Conservation (phyloP, 805 yeast species). For the Sungouiella thailandica region DNA sequence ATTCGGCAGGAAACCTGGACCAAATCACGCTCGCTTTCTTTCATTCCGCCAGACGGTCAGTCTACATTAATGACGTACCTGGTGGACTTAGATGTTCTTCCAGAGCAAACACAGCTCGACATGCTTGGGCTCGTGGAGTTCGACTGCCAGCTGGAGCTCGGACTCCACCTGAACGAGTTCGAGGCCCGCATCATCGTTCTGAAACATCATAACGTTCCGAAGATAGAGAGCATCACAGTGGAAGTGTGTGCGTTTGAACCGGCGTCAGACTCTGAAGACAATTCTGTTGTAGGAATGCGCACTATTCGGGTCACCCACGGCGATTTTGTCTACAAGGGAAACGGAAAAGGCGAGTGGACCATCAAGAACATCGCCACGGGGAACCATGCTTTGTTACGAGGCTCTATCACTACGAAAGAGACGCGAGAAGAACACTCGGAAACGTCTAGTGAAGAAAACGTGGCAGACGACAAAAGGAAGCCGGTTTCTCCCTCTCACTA, state of each 20-base stretch:
- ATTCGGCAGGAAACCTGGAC: slow-evolving; percentile 54
- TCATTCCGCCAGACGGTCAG: slow-evolving; percentile 87
- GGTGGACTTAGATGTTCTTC: slow-evolving; percentile 40
- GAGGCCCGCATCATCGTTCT: slow-evolving; percentile 52
- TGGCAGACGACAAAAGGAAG: no score
- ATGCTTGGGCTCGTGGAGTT: slow-evolving; percentile 51
- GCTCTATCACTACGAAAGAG: slow-evolving; percentile 31
- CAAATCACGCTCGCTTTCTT: slow-evolving; percentile 47
- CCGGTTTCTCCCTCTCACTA: slow-evolving; percentile 32
- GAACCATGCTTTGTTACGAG: slow-evolving; percentile 62
- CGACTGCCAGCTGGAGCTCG: slow-evolving; percentile 51
- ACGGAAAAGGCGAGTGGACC: slow-evolving; percentile 62
- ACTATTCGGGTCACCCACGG: slow-evolving; percentile 70
- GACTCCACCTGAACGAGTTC: slow-evolving; percentile 51
- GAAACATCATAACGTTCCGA: slow-evolving; percentile 22
- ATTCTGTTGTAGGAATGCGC: slow-evolving; percentile 32
- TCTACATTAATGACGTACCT: slow-evolving; percentile 59
- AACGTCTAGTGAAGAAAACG: neutral
- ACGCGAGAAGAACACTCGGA: neutral
- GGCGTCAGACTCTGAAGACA: slow-evolving; percentile 11
- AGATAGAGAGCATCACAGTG: slow-evolving; percentile 28
- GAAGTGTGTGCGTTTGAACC: no score
- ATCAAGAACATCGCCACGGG: slow-evolving; percentile 57
- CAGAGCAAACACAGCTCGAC: slow-evolving; percentile 16
- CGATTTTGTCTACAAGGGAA: slow-evolving; percentile 54